Evolutionary conservation across 2,329 filamentous ascomycete genomes (phyloP).

Genomic region (Magnaporthiopsis rhizophila): DNA sequence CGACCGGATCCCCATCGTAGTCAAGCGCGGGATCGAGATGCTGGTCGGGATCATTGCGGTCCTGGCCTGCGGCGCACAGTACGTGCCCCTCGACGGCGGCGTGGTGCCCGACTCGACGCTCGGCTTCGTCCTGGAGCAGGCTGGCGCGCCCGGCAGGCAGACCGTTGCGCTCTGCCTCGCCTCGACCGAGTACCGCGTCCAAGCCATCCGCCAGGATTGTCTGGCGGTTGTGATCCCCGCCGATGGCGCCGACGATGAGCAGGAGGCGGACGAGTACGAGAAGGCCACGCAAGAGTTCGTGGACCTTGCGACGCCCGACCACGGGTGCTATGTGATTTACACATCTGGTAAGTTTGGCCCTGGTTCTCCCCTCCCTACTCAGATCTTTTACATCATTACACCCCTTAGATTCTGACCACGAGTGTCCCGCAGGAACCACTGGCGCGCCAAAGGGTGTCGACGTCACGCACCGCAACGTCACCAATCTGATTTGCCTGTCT

Average conservation of each 20-base stretch:
- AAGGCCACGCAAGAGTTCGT: conserved; percentile 5
- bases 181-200: conserved; percentile 8
- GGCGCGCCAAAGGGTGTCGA: conserved; percentile 25
- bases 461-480: conserved; percentile 20
- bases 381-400: background rate
- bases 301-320: conserved; percentile 17
- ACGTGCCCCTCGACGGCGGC: conserved; percentile 50
- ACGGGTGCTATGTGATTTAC: conserved; percentile 42
- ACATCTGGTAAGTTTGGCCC: conserved; percentile 30
- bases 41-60: conserved; percentile 48
- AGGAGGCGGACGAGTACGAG: background rate
- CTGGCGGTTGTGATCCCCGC: conserved; percentile 6
- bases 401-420: background rate
- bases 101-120: conserved; percentile 41
- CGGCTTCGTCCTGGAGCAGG: conserved; percentile 39
- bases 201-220: conserved; percentile 2
- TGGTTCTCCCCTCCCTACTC: background rate
- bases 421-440: conserved; percentile 34
- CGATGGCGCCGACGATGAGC: background rate
- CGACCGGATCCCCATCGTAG: conserved; percentile 46
- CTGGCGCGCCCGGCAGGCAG: conserved; percentile 22
- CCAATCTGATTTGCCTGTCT: conserved; percentile 33
- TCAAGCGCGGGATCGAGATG: conserved; percentile 48
- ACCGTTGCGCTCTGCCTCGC: conserved; percentile 37
- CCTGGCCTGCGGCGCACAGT: conserved; percentile 49